Percentiles rank a stretch among this genome's conserved stretches.
These are phyloP conservation scores for Rhodotorula sp. DNA, from an alignment of 1,284 basidiomycete species.

Conservation along the genomic window DNA sequence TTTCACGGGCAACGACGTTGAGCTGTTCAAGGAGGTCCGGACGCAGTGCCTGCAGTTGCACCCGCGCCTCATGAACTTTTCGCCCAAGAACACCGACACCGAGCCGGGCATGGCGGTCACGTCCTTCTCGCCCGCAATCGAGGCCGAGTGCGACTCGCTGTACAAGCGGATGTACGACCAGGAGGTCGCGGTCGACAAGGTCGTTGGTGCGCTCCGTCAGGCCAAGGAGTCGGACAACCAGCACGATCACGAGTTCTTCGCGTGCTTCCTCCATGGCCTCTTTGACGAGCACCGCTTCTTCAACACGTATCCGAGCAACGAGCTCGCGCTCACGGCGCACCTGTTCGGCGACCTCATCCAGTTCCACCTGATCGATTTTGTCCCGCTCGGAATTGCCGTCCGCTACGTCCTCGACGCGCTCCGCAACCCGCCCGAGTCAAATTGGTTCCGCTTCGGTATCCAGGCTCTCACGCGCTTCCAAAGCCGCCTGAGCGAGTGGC, in stretches of 20 bases:
- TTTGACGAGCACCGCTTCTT: slow-evolving; percentile 99
- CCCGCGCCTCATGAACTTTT: slow-evolving; percentile 94
- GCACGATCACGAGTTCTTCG: slow-evolving; percentile 93
- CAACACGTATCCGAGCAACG: slow-evolving; percentile 91
- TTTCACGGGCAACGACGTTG: slow-evolving; percentile 68
- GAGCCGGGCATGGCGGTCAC: slow-evolving; percentile 92
- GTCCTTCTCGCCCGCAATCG: slow-evolving; percentile 83
- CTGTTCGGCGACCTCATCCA: slow-evolving; percentile 97
- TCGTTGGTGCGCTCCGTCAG: slow-evolving; percentile 81
- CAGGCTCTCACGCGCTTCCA: slow-evolving; percentile 89
- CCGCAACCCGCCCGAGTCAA: slow-evolving; percentile 83
- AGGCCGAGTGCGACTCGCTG: slow-evolving; percentile 88
- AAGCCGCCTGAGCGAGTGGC: slow-evolving; percentile 86
- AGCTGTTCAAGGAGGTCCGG: slow-evolving; percentile 87
- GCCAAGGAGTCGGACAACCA: slow-evolving; percentile 79
- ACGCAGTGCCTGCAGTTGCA: slow-evolving; percentile 94
- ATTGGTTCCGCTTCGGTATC: slow-evolving; percentile 93
- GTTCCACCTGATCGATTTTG: slow-evolving; percentile 88
- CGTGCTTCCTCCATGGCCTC: slow-evolving; percentile 97
- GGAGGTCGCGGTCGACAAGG: slow-evolving; percentile 85
- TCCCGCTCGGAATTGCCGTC: slow-evolving; percentile 94
- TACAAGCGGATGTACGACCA: slow-evolving; percentile 99
- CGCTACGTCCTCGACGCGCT: slow-evolving; percentile 95
- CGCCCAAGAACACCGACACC: slow-evolving; percentile 73
- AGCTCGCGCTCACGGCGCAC: slow-evolving; percentile 93